phyloP scores from a whole-genome alignment of 2,329 filamentous ascomycete species.

The Fulvia fulva region DNA sequence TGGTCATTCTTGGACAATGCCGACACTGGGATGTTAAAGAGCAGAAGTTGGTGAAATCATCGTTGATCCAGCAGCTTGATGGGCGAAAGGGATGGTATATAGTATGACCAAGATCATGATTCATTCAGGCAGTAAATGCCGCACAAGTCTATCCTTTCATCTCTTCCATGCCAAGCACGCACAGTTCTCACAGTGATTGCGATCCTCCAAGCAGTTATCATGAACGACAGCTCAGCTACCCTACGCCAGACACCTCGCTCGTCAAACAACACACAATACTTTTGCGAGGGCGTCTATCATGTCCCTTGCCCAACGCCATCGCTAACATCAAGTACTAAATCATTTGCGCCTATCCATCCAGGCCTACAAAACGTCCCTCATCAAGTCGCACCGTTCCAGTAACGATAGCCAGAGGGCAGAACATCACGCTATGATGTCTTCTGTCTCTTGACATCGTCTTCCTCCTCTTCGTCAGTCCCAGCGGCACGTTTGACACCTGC shows the following conservation, averaged over 20 bases:
- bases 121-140: background rate
- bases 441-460: background rate
- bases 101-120: no score
- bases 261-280: background rate
- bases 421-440: background rate
- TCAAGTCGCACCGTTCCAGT: background rate
- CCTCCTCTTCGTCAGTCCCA: background rate
- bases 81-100: no score
- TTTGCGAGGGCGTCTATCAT: background rate
- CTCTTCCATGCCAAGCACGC: background rate
- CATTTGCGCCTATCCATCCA: background rate
- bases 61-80: no score
- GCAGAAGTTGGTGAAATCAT: no score
- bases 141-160: background rate
- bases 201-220: background rate
- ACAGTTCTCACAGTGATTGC: background rate
- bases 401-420: background rate
- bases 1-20: no score
- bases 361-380: background rate
- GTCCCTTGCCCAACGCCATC: background rate
- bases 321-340: background rate
- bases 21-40: no score
- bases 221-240: background rate
- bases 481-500: background rate
- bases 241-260: background rate